A percentile compares a stretch with the other conserved stretches of the same genome.
These are phyloP conservation scores for Thecaphora thlaspeos DNA, from an alignment of 1,284 basidiomycete genomes.

Conservation along the genomic window DNA sequence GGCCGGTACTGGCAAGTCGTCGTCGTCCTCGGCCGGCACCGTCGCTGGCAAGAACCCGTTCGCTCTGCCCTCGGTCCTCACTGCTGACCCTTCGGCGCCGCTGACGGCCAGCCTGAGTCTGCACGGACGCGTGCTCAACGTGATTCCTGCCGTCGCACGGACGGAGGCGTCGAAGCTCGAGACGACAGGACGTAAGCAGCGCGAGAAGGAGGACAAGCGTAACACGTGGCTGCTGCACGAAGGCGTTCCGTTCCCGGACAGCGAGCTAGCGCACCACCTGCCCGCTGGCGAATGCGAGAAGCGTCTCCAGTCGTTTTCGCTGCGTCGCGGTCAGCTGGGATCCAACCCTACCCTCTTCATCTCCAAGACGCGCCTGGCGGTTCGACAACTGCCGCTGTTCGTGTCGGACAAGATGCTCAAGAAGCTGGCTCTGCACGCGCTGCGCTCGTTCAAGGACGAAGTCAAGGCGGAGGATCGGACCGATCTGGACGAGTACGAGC, in stretches of 20 bases:
- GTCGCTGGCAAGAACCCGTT: slow-evolving; percentile 46
- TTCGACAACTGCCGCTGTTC: slow-evolving; percentile 87
- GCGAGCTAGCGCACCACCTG: slow-evolving; percentile 27
- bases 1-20: slow-evolving; percentile 24
- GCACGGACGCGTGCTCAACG: slow-evolving; percentile 88
- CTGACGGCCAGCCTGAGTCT: slow-evolving; percentile 80
- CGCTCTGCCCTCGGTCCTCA: slow-evolving; percentile 59
- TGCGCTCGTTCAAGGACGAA: slow-evolving; percentile 76
- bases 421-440: slow-evolving; percentile 77
- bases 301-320: slow-evolving; percentile 44
- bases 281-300: slow-evolving; percentile 46
- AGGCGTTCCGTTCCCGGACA: slow-evolving; percentile 61
- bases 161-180: slow-evolving; percentile 82
- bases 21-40: slow-evolving; percentile 6
- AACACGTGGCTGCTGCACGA: slow-evolving; percentile 94
- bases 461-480: slow-evolving; percentile 69
- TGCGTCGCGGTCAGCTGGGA: slow-evolving; percentile 60
- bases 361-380: slow-evolving; percentile 85
- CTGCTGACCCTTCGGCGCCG: slow-evolving; percentile 88
- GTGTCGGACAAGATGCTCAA: slow-evolving; percentile 86
- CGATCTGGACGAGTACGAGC: slow-evolving; percentile 73
- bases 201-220: slow-evolving; percentile 89
- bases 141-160: slow-evolving; percentile 84
- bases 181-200: slow-evolving; percentile 73
- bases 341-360: slow-evolving; percentile 92